Evolutionary conservation across 2,329 filamentous ascomycete species (phyloP).

Genomic region (Aquanectria penicillioides): DNA sequence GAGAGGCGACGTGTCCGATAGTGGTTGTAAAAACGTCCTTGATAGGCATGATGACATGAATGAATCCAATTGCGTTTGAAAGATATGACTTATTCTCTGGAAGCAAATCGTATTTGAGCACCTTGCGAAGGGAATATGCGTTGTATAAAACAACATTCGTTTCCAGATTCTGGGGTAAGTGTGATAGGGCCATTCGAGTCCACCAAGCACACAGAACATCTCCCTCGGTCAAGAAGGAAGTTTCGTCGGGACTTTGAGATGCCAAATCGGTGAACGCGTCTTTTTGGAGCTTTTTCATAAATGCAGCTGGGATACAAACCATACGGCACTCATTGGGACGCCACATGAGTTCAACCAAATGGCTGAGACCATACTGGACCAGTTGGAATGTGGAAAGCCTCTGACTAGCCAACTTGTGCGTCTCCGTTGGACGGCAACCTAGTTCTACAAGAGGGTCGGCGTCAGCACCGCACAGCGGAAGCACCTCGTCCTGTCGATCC

Average conservation of each 20-base stretch:
- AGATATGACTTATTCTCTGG: not conserved
- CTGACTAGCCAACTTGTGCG: no score
- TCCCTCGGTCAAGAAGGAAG: not conserved
- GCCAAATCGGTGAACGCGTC: not conserved
- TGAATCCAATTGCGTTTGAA: not conserved
- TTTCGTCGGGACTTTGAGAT: not conserved
- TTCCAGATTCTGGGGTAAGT: not conserved
- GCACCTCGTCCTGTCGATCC: not conserved
- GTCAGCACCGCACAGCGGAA: not conserved
- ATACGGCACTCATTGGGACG: no score
- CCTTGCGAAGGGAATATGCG: not conserved
- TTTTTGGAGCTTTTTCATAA: not conserved
- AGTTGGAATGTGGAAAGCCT: no score
- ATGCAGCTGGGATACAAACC: no score
- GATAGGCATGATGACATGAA: not conserved
- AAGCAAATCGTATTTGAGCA: not conserved
- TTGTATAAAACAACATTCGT: slow-evolving; percentile 1
- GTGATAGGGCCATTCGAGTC: not conserved
- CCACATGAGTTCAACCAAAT: no score
- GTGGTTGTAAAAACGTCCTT: not conserved
- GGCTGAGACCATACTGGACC: no score
- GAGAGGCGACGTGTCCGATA: not conserved
- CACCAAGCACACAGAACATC: slow-evolving; percentile 2
- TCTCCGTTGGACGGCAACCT: no score
- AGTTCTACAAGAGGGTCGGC: not conserved